Evolutionary conservation across 371 early-diverging fungal genomes (phyloP).

Genomic region (Syncephalastrum contaminatum): DNA sequence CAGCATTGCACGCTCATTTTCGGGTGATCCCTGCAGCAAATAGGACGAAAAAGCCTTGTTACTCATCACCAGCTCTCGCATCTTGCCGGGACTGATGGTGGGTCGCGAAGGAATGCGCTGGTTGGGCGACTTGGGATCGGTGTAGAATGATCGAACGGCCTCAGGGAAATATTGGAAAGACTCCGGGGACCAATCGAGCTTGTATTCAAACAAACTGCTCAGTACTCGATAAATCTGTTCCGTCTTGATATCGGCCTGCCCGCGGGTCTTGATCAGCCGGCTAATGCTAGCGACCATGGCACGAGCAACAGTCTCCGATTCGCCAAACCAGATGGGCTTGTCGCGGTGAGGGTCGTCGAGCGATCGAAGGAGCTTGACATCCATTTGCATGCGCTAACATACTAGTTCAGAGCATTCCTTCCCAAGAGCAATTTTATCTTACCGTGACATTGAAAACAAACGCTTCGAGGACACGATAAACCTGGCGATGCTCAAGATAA

Average conservation of each 20-base stretch:
- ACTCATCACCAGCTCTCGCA: slow-evolving; percentile 27
- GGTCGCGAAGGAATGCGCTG: slow-evolving; percentile 18
- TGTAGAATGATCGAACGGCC: slow-evolving; percentile 52
- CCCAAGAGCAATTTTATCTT: slow-evolving; percentile 9
- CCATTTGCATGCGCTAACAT: slow-evolving; percentile 56
- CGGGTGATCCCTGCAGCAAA: slow-evolving; percentile 38
- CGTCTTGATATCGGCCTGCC: slow-evolving; percentile 59
- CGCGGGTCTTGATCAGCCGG: slow-evolving; percentile 62
- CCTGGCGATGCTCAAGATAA: slow-evolving; percentile 63
- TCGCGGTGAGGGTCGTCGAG: slow-evolving; percentile 62
- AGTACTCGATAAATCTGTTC: slow-evolving; percentile 57
- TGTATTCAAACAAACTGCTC: slow-evolving; percentile 49
- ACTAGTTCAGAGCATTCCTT: neutral
- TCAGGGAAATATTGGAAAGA: slow-evolving; percentile 56
- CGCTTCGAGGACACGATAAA: slow-evolving; percentile 61
- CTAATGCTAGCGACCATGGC: slow-evolving; percentile 57
- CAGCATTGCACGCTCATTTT: slow-evolving; percentile 31
- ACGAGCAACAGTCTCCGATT: slow-evolving; percentile 66
- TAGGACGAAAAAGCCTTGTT: slow-evolving; percentile 33
- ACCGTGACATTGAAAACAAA: slow-evolving; percentile 63
- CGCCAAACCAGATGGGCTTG: slow-evolving; percentile 64
- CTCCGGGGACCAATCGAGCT: slow-evolving; percentile 59
- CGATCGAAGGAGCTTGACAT: slow-evolving; percentile 58
- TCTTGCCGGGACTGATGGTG: slow-evolving; percentile 33
- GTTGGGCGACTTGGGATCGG: slow-evolving; percentile 22